Evolutionary conservation across 2,329 filamentous ascomycete species (phyloP), one percentile per base, ranked within the genome.

Genomic region (Cladosporium sp.): DNA sequence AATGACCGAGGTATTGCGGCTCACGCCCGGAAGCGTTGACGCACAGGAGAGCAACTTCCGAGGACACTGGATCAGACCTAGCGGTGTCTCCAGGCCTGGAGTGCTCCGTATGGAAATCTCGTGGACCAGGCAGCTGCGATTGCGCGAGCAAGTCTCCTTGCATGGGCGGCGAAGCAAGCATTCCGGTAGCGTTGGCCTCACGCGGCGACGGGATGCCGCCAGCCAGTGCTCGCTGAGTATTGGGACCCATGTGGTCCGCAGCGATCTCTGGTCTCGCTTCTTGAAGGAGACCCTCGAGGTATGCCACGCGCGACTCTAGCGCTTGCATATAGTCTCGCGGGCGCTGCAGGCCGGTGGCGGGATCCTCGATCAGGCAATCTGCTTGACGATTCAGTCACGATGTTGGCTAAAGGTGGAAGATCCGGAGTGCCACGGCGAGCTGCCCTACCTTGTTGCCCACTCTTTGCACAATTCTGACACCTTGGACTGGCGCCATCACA

Each of bases 1-100:
- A 71, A 3, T 68, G 59, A 0, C 69, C 68, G 38, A 72, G 68
- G 54, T 70, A 71, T 18, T 69, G 68, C 10, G 68, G 67, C 59
- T 70, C 67, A 1, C 63, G 56, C 1, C 68, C 68, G 2, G 68
- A 61, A 2, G 66, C 65, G 34, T 60, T 62, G 1, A 70, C 49
- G 42, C 61, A 63, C 8, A 71, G 54, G n/a, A 70, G 46, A 8
- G 61, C 66, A 7, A 69, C 68, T 42, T 70, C 64, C 13, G 58
- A 59, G 32, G 63, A 59, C 3, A 68, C 51, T 9, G 59, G 51
- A 35, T 56, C 46, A 14, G 55, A 35, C 9, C 45, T 38, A 8
- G 57, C 22, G 22, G 22, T 50, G 22, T 50, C 40, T 49, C 22
- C 22, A 7, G 22, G 22, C 7, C 22, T 28, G 22, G 4, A 7